Conservation (phyloP, 177 flowering plant genomes). For the Telopea speciosissima region DNA sequence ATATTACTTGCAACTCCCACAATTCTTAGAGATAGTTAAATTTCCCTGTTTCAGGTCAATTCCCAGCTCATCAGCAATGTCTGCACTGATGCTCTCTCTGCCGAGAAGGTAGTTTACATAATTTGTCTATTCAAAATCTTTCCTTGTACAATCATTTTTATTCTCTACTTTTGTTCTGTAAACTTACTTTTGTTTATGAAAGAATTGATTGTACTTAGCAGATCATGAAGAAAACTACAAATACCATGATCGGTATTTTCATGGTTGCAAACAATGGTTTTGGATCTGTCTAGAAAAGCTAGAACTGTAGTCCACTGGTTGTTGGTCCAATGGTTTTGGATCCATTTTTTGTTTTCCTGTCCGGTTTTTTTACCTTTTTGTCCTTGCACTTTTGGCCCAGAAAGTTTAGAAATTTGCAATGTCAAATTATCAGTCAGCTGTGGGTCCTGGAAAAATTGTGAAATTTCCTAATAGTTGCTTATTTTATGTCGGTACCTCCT, state of each 20-base stretch:
- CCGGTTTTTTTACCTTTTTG: not conserved
- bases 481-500: not conserved
- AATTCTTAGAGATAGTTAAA: no score
- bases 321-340: not conserved
- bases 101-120: constrained; percentile 49
- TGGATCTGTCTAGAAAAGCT: not conserved
- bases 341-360: not conserved
- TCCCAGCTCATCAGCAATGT: constrained; percentile 3
- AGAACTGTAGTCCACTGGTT: not conserved
- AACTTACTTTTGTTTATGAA: not conserved
- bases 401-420: no score
- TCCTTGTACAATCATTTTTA: not conserved
- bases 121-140: not conserved
- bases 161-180: no score
- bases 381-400: not conserved
- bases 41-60: constrained; percentile 47
- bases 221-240: not conserved
- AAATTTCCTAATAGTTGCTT: not conserved
- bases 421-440: not conserved
- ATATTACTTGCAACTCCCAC: no score
- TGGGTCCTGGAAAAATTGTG: not conserved
- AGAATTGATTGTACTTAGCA: not conserved
- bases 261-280: not conserved
- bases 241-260: not conserved
- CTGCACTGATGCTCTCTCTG: constrained; percentile 1